Base-by-base conservation (phyloP, 2,329 filamentous ascomycete species). In the Ramularia endophylla region DNA sequence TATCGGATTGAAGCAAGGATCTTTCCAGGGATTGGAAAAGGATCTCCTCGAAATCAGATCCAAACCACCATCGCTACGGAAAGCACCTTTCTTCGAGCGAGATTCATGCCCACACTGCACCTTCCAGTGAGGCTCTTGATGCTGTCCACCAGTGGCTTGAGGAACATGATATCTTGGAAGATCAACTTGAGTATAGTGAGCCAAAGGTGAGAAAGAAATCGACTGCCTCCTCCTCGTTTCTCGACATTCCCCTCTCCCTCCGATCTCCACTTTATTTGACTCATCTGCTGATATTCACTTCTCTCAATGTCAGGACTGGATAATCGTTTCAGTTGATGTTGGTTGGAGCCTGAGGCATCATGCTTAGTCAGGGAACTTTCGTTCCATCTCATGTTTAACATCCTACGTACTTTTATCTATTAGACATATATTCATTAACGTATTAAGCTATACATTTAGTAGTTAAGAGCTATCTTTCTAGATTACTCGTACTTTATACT, bases 31-130 rank as follows among this genome's bases (percentile, higher is more conserved):
- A 13, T 40, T 84, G 36, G 78, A 83, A 57, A 69, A 77, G 53
- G 69, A 66, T 6, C 70, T 81, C 5, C 68, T 80, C 42, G 74
- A 80, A 38, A 68, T 84, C 22, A 81, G 81, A 76, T 1, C 81
- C 81, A 1, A 69, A 67, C 25, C 71, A 80, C 52, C 61, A 68
- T 1, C 67, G 65, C 16, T 85, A 85, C 56, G 80, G 81, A 20
- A 66, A 73, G 51, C 77, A 83, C 54, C 63, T 48, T 35, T 46
- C 46, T 1, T 83, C 62, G 76, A 72, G 43, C 71, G 74, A 22
- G 69, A 78, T 32, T 82, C 33, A 72, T 72, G 27, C 64, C 65
- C 1, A 67, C 74, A 44, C 64, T 78, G 37, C 73, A 70, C 77
- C 80, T 0, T 61, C 68, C 5, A 56, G 64, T 1, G 65, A 70